Base-by-base conservation (phyloP, 2,329 filamentous ascomycete species). In the Ophiostoma sp. region DNA sequence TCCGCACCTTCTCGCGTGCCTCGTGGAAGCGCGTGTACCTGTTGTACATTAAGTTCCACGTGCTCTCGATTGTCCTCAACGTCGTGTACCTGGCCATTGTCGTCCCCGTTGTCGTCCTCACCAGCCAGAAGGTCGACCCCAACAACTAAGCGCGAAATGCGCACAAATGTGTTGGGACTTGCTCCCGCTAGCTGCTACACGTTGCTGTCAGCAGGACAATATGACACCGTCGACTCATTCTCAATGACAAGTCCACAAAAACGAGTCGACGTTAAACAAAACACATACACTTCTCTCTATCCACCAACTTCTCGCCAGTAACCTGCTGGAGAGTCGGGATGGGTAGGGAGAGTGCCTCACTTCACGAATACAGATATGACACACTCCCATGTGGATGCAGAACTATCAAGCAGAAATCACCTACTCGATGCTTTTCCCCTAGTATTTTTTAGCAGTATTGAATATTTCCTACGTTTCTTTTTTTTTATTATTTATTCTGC, bases 21-120 rank as follows among this genome's bases (percentile, higher is more conserved):
- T 90, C 93, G 61, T 91, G 93, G 81, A 85, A 90, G 77, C 89
- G 94, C 72, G 86, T 97, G 69, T 82, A 94, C 79, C 90, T 92
- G 82, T 86, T 96, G 42, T 92, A 93, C 78, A 83, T 87, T 82
- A 97, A 97, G 88, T 86, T 91, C 77, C 85, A 90, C 75, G 80
- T 85, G 45, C 85, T 93, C 72, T 80, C 85, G 66, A 72, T 88
- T 19, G 86, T 82, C 3, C 77, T 87, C 17, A 79, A 83, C 31
- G 36, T 88, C 4, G 70, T 89, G 45, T 83, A 90, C 71, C 79
- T 80, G 2, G 79, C 85, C 9, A 76, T 90, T 31, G 28, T 92
- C 6, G 77, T 87, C 3, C 84, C 85, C 12, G 85, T 92, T 81
- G 75, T 86, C 42, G 78, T 88, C 68, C 77, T 88, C 66, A 79